phyloP scores from a whole-genome alignment of 1,284 basidiomycete species.

The Trichosporon coremiiforme region DNA sequence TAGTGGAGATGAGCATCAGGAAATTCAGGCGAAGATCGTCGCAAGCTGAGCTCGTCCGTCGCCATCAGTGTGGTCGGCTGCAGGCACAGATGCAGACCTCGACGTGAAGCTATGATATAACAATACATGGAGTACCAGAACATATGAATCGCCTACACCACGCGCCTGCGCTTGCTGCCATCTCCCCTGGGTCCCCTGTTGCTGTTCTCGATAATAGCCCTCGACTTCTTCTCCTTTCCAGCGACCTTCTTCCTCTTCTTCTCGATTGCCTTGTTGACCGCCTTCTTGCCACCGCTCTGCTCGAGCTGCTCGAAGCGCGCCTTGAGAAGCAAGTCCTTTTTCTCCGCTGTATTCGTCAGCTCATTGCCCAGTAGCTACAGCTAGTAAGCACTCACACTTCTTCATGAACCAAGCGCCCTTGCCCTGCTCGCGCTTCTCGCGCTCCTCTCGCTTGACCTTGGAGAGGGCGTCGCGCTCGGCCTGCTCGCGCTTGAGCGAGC shows the following conservation, averaged over 20 bases:
- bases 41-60: no score
- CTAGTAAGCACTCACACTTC: conserved; percentile 60
- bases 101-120: conserved; percentile 14
- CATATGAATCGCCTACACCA: conserved; percentile 20
- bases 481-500: conserved; percentile 70
- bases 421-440: conserved; percentile 70
- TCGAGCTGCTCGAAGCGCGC: conserved; percentile 77
- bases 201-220: conserved; percentile 22
- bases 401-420: conserved; percentile 89
- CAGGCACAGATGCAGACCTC: no score
- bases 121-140: conserved; percentile 11
- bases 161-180: conserved; percentile 29
- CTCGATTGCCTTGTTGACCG: conserved; percentile 83
- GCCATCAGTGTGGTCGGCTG: no score
- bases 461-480: conserved; percentile 69
- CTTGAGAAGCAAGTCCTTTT: conserved; percentile 70
- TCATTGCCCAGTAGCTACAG: neutral
- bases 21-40: no score
- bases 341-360: conserved; percentile 63
- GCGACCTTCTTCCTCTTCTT: conserved; percentile 83
- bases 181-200: conserved; percentile 32
- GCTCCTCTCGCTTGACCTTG: conserved; percentile 68
- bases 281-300: conserved; percentile 69
- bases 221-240: conserved; percentile 79
- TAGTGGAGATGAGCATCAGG: neutral